These are phyloP conservation scores for Plasmodium blacklocki DNA, from an alignment of 169 alveolate species.

Conservation along the genomic window DNA sequence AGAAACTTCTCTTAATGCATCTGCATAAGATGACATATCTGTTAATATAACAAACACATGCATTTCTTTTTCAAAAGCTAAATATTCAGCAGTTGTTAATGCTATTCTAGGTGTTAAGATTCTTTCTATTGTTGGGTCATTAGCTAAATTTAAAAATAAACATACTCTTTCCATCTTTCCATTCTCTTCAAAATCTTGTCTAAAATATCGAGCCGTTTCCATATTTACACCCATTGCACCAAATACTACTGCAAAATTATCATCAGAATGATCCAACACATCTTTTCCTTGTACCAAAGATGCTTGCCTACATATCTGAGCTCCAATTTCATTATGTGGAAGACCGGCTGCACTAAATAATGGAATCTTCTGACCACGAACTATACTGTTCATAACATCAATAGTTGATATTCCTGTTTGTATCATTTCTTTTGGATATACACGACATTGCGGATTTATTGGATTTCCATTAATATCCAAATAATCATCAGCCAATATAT, in stretches of 20 bases:
- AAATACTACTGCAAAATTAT: slow-evolving; percentile 99
- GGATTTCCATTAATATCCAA: slow-evolving; percentile 97
- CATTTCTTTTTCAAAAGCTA: slow-evolving; percentile 98
- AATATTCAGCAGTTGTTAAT: slow-evolving; percentile 99
- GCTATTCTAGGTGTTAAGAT: slow-evolving; percentile 99
- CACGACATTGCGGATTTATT: slow-evolving; percentile 98
- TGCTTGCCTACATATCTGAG: slow-evolving; percentile 99
- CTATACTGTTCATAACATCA: slow-evolving; percentile 99
- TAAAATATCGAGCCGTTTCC: slow-evolving; percentile 99
- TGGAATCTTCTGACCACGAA: slow-evolving; percentile 99
- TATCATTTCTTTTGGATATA: slow-evolving; percentile 99
- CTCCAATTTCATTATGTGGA: slow-evolving; percentile 99
- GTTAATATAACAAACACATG: slow-evolving; percentile 99
- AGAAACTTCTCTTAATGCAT: slow-evolving; percentile 99
- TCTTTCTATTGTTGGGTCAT: slow-evolving; percentile 99
- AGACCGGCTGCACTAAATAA: slow-evolving; percentile 99
- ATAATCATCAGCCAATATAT: slow-evolving; percentile 98
- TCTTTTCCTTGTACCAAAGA: slow-evolving; percentile 98
- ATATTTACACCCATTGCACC: slow-evolving; percentile 99
- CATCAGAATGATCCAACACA: slow-evolving; percentile 97
- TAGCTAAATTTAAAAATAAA: slow-evolving; percentile 98
- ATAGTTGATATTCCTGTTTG: slow-evolving; percentile 99
- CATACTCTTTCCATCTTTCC: slow-evolving; percentile 99
- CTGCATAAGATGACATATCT: slow-evolving; percentile 99
- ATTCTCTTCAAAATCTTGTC: slow-evolving; percentile 99